phyloP scores from a whole-genome alignment of 2,329 filamentous ascomycete species.

The Dryadomyces quercus-mongolicae region DNA sequence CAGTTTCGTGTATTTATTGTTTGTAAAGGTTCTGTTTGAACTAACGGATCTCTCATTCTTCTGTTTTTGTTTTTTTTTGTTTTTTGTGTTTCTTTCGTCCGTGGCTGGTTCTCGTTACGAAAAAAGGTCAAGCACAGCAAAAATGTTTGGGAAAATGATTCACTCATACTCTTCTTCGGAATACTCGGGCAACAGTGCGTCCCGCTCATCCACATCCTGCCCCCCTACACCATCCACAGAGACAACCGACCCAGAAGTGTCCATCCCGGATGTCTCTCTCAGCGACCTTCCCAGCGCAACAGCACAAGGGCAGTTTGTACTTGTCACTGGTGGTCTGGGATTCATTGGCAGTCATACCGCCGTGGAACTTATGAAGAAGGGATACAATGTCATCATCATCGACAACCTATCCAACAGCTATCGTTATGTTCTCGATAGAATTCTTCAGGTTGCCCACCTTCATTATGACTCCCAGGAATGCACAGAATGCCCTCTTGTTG shows the following conservation, averaged over 20 bases:
- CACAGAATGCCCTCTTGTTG: conserved; percentile 16
- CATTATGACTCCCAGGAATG: conserved; percentile 15
- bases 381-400: conserved; percentile 27
- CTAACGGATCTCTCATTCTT: not conserved
- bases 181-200: conserved; percentile 2
- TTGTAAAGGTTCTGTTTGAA: not conserved
- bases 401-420: conserved; percentile 33
- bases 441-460: conserved; percentile 17
- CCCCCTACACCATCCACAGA: conserved; percentile 1
- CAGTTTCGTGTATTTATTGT: not conserved
- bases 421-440: conserved; percentile 17
- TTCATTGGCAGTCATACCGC: conserved; percentile 6
- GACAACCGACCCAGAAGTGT: not conserved
- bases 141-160: not conserved
- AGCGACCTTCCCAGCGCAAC: not conserved
- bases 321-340: conserved; percentile 4
- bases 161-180: conserved; percentile 1
- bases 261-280: conserved; percentile 1
- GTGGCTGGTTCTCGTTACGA: not conserved
- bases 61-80: not conserved
- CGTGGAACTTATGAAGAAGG: conserved; percentile 3
- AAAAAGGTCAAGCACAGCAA: not conserved
- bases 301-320: not conserved
- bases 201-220: not conserved
- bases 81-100: not conserved